Percentiles rank a stretch among this genome's conserved stretches.
Evolutionary conservation across 2,329 filamentous ascomycete species (phyloP).

Genomic region (Aaosphaeria arxii): DNA sequence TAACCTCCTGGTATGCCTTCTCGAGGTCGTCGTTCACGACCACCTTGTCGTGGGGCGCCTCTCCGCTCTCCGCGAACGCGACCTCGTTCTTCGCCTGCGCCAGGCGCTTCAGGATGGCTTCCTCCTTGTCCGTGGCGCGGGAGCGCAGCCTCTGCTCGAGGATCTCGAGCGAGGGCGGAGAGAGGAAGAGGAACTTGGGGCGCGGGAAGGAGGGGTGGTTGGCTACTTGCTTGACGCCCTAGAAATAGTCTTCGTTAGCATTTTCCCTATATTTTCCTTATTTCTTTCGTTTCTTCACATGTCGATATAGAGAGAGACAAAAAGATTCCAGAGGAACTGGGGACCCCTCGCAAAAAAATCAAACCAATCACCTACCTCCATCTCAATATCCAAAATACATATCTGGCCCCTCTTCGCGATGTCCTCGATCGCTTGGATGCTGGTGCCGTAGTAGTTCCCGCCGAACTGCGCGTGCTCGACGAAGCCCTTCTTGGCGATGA

Average conservation of each 20-base stretch:
- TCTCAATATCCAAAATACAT: slow-evolving; percentile 92
- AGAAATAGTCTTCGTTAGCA: slow-evolving; percentile 2
- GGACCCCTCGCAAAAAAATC: neutral
- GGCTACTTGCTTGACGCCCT: slow-evolving; percentile 92
- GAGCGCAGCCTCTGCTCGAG: slow-evolving; percentile 61
- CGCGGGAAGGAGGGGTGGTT: slow-evolving; percentile 60
- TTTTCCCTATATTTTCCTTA: neutral
- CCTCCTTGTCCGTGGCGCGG: slow-evolving; percentile 44
- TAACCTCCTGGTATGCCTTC: slow-evolving; percentile 48
- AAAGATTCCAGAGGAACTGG: no score
- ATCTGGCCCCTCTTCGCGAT: slow-evolving; percentile 68
- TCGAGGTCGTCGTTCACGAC: slow-evolving; percentile 54
- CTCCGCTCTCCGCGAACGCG: slow-evolving; percentile 36
- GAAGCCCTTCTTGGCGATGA: slow-evolving; percentile 64
- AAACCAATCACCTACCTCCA: slow-evolving; percentile 64
- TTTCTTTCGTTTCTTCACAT: no score
- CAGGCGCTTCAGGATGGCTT: slow-evolving; percentile 47
- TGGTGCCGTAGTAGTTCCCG: slow-evolving; percentile 84
- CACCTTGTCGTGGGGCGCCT: slow-evolving; percentile 51
- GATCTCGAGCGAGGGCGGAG: slow-evolving; percentile 71
- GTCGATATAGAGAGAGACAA: no score
- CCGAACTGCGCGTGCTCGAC: slow-evolving; percentile 86
- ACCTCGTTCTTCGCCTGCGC: slow-evolving; percentile 46
- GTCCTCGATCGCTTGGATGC: slow-evolving; percentile 72
- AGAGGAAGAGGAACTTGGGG: slow-evolving; percentile 80